Evolutionary conservation across 441 rosid species (phyloP), one percentile per base, ranked within the genome.

Genomic region (Gossypium davidsonii): DNA sequence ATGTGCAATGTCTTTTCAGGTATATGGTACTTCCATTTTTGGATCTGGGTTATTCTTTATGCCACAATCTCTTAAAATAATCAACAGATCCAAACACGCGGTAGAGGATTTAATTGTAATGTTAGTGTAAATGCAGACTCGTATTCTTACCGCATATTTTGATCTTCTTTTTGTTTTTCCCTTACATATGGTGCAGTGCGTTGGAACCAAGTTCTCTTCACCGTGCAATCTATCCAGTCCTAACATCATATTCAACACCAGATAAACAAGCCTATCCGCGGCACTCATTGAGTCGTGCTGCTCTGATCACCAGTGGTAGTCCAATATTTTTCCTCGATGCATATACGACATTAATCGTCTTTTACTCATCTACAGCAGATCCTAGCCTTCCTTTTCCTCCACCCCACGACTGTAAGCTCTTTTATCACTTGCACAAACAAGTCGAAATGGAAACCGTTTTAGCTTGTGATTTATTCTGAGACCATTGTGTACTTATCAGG

Each of bases 1-100:
- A 91, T 80, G 80, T 95, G 76, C 99, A 93, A 76, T 95, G 98
- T 83, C 99, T 95, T 80, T 93, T 90, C 90, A 93, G 98, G 98
- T 95, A 88, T 71, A 66, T 63, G 25, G 28, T 44, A 63, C 62
- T 73, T 51, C 7, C 17, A 5, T 42, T 55, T 62, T 10, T 57
- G 14, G 42, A 31, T 48, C 11, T n/a, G 18, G 61, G 48, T 25
- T 31, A 68, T 51, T 46, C 4, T 26, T 31, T 28, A 34, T 52
- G 34, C 60, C 67, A 58, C 10, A 21, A 57, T 64, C 28, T 26
- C 49, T 28, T 56, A 4, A 4, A 58, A 48, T 26, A 65, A n/a
- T 49, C 55, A 46, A 46, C 9, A 68, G 59, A 65, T 25, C n/a
- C 44, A 34, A 31, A 61, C 14, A 48, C 17, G 17, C 0, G 8